Conservation (phyloP, 163 green algal genomes). For the Chlorella variabilis region DNA sequence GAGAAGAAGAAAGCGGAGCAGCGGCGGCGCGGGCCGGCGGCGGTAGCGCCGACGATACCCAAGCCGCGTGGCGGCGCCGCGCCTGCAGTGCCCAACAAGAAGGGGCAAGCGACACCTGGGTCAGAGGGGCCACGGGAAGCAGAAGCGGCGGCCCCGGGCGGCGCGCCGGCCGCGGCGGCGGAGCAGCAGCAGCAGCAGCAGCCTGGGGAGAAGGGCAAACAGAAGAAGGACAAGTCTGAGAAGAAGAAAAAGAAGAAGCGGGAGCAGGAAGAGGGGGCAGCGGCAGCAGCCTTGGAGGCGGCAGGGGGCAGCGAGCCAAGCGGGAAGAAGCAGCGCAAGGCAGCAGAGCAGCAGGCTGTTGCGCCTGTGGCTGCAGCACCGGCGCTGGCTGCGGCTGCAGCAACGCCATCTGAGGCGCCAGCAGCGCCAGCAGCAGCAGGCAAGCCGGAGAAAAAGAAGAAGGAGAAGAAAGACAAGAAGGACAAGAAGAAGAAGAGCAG, state of each 20-base stretch:
- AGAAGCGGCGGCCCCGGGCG: neutral
- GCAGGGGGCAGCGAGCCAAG: neutral
- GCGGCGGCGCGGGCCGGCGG: neutral
- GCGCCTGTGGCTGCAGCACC: neutral
- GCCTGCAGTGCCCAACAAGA: neutral
- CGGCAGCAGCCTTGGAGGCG: neutral
- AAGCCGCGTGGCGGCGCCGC: neutral
- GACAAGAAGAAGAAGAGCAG: constrained; percentile 7
- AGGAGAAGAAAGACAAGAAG: constrained; percentile 15
- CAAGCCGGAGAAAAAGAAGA: constrained; percentile 13
- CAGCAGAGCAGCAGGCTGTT: neutral
- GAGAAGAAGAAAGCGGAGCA: neutral
- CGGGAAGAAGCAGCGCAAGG: constrained; percentile 15
- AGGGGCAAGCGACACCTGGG: neutral
- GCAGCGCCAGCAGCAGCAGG: neutral
- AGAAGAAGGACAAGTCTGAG: neutral
- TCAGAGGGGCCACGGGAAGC: neutral
- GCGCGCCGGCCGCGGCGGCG: neutral
- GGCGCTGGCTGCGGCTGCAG: neutral
- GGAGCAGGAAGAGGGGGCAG: constrained; percentile 18
- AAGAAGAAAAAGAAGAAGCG: neutral
- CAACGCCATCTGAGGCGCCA: neutral
- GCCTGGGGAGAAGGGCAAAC: neutral
- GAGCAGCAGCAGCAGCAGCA: neutral
- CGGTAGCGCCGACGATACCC: neutral